Percentiles rank a stretch among this genome's conserved stretches.
Evolutionary conservation across 2,329 filamentous ascomycete genomes (phyloP).

Genomic region (Calonectria henricotiae): DNA sequence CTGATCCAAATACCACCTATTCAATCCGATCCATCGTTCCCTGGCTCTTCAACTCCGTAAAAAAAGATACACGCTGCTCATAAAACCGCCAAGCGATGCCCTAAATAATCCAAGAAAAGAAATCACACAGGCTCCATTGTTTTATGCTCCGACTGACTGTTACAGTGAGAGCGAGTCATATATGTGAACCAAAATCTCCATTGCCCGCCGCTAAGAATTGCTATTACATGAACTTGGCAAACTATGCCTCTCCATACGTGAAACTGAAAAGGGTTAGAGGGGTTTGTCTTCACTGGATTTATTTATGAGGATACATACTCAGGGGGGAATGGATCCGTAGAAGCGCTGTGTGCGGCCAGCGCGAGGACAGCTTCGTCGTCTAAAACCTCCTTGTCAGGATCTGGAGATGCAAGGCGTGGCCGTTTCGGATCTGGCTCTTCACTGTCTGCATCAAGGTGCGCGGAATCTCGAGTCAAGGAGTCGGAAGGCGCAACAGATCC

Average conservation of each 20-base stretch:
- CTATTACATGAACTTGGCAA: background rate
- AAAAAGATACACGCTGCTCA: slow-evolving; percentile 20
- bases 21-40: slow-evolving; percentile 18
- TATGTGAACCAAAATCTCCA: background rate
- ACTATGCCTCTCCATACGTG: slow-evolving; percentile 61
- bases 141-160: slow-evolving; percentile 11
- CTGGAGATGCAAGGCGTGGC: slow-evolving; percentile 56
- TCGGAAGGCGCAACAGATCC: slow-evolving; percentile 34
- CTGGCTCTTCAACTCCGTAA: slow-evolving; percentile 33
- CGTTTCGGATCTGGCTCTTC: slow-evolving; percentile 62
- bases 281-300: background rate
- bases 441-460: slow-evolving; percentile 45
- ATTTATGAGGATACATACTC: slow-evolving; percentile 58
- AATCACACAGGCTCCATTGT: slow-evolving; percentile 13
- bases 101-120: slow-evolving; percentile 5
- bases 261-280: slow-evolving; percentile 54
- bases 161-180: slow-evolving; percentile 20
- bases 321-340: slow-evolving; percentile 60
- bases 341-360: slow-evolving; percentile 63
- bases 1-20: slow-evolving; percentile 3
- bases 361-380: slow-evolving; percentile 68
- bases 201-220: background rate
- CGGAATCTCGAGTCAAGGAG: slow-evolving; percentile 30
- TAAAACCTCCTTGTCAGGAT: slow-evolving; percentile 54
- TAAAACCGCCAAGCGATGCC: background rate